Evolutionary conservation across 371 early-diverging fungal species (phyloP).

Genomic region (Mortierella polycephala): DNA sequence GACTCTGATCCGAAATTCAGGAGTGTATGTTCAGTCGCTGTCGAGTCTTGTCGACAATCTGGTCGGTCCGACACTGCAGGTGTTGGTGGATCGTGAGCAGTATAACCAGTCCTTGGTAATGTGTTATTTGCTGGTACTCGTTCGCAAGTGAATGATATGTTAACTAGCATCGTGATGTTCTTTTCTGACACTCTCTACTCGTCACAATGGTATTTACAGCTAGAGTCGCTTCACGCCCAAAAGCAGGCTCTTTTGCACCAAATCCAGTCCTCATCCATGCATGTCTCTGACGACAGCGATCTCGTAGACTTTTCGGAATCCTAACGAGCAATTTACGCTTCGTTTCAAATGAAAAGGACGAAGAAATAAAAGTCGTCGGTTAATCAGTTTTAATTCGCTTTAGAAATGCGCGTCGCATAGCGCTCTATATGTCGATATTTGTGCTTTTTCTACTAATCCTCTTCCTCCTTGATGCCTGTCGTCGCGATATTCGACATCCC

Average conservation of each 20-base stretch:
- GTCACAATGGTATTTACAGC: slow-evolving; percentile 2
- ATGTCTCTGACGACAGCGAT: not conserved
- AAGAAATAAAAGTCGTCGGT: too few species aligned
- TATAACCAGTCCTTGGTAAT: slow-evolving; percentile 46
- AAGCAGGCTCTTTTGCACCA: slow-evolving; percentile 35
- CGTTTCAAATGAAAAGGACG: not conserved
- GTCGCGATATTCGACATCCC: slow-evolving; percentile 8
- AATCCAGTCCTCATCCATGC: slow-evolving; percentile 11
- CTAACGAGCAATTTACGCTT: not conserved
- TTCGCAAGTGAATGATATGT: not conserved
- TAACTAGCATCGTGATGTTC: not conserved
- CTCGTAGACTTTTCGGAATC: slow-evolving; percentile 38
- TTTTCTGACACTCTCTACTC: not conserved
- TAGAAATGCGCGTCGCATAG: too few species aligned
- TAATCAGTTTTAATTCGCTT: too few species aligned
- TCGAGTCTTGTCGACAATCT: slow-evolving; percentile 66
- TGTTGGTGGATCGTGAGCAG: slow-evolving; percentile 53
- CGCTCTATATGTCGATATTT: not conserved
- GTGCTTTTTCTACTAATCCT: not conserved
- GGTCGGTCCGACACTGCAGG: slow-evolving; percentile 63
- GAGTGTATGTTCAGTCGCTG: slow-evolving; percentile 67
- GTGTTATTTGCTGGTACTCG: not conserved
- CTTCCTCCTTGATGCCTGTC: slow-evolving; percentile 22
- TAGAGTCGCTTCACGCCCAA: slow-evolving; percentile 32
- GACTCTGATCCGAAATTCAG: slow-evolving; percentile 65